Evolutionary conservation across 1,284 basidiomycete genomes (phyloP).

Genomic region (Phylloporus sp.): DNA sequence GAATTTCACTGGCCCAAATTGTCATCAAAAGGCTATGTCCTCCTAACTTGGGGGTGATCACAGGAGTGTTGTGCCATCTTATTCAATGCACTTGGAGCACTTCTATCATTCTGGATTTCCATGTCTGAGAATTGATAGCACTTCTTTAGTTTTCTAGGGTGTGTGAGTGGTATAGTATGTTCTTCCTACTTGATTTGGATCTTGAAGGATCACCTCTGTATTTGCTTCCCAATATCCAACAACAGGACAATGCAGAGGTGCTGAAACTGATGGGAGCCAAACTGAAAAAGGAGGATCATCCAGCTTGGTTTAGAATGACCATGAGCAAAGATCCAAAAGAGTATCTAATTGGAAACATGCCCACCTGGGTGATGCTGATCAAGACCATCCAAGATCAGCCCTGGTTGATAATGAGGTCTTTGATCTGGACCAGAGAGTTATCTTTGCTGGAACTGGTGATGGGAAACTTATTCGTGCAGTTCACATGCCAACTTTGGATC

Average conservation of each 20-base stretch:
- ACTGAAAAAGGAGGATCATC: background rate
- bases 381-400: background rate
- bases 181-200: constrained; percentile 1
- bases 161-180: background rate
- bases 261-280: background rate
- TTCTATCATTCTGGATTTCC: constrained; percentile 3
- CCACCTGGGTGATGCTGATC: background rate
- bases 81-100: background rate
- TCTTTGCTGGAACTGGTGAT: background rate
- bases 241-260: background rate
- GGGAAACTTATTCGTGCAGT: background rate
- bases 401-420: constrained; percentile 1
- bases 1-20: constrained; percentile 1
- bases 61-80: background rate
- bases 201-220: background rate
- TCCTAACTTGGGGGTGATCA: constrained; percentile 1
- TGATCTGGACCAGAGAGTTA: background rate
- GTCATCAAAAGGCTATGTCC: background rate
- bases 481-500: constrained; percentile 5
- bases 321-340: background rate
- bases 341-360: background rate
- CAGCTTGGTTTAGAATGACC: too few relatives aligned
- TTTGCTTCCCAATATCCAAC: background rate
- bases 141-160: background rate
- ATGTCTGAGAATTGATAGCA: constrained; percentile 5